Conservation (phyloP, 2,329 filamentous ascomycete genomes). For the Verticillium albo-atrum region DNA sequence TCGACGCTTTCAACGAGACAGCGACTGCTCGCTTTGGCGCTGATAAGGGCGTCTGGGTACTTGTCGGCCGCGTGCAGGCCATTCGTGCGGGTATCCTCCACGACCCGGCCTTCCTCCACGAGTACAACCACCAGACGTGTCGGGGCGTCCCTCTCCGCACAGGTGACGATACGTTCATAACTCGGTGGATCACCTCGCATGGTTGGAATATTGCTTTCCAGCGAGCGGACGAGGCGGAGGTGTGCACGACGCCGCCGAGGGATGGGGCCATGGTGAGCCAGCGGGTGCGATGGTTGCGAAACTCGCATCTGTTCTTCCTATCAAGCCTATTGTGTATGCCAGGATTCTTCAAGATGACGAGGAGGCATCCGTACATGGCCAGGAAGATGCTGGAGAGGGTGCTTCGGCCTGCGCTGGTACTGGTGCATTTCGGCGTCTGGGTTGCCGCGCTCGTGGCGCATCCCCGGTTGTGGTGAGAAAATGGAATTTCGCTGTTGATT, state of each 20-base stretch:
- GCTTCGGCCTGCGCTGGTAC: slow-evolving; percentile 4
- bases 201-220: slow-evolving; percentile 21
- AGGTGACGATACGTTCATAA: slow-evolving; percentile 22
- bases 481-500: no score
- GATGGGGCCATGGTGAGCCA: slow-evolving; percentile 14
- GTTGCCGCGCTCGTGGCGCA: background rate
- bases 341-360: slow-evolving; percentile 3
- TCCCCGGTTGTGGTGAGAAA: slow-evolving; percentile 3
- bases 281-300: slow-evolving; percentile 19
- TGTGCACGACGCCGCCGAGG: slow-evolving; percentile 15
- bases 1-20: slow-evolving; percentile 12
- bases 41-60: slow-evolving; percentile 19
- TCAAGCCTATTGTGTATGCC: background rate
- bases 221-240: slow-evolving; percentile 14
- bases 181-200: slow-evolving; percentile 18
- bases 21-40: slow-evolving; percentile 14
- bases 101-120: slow-evolving; percentile 16
- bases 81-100: slow-evolving; percentile 17
- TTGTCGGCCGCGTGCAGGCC: slow-evolving; percentile 21
- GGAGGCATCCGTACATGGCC: slow-evolving; percentile 10
- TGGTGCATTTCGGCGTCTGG: slow-evolving; percentile 6
- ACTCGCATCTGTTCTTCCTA: slow-evolving; percentile 7
- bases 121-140: slow-evolving; percentile 17
- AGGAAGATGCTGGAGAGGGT: slow-evolving; percentile 11
- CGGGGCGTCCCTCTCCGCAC: slow-evolving; percentile 15